A percentile compares a stretch with the other conserved stretches of the same genome.
Conservation (phyloP, 805 yeast species). For the Nadsonia fulvescens region DNA sequence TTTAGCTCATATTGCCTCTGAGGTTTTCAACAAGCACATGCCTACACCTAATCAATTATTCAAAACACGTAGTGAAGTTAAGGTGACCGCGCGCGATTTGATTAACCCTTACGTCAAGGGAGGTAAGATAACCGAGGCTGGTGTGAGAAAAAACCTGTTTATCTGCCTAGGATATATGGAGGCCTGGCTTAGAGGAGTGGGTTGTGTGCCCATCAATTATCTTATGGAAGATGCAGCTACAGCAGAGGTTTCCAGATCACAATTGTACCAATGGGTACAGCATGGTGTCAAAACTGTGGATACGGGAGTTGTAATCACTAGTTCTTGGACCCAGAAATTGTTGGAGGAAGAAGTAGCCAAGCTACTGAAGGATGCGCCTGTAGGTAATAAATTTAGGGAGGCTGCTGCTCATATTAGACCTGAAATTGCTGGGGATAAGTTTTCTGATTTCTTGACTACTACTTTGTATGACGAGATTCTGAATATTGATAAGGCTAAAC, state of each 20-base stretch:
- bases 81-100: conserved; percentile 39
- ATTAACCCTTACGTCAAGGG: conserved; percentile 42
- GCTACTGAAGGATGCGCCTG: conserved; percentile 29
- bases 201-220: conserved; percentile 58
- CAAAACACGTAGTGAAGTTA: conserved; percentile 29
- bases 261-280: conserved; percentile 59
- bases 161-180: conserved; percentile 55
- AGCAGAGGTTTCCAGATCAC: conserved; percentile 60
- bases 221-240: conserved; percentile 70
- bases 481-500: too few species aligned
- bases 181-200: conserved; percentile 56
- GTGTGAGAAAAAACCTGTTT: conserved; percentile 42
- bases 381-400: conserved; percentile 30
- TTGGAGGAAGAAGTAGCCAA: conserved; percentile 39
- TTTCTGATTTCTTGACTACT: conserved; percentile 49
- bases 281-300: conserved; percentile 39
- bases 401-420: conserved; percentile 44
- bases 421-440: conserved; percentile 45
- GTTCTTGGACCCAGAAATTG: conserved; percentile 30
- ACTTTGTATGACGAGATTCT: conserved; percentile 28
- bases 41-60: conserved; percentile 58
- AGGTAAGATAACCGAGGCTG: conserved; percentile 44
- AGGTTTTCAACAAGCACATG: conserved; percentile 59
- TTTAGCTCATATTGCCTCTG: conserved; percentile 43
- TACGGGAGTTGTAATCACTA: conserved; percentile 35